Evolutionary conservation across 495 filamentous ascomycete species (phyloP), one percentile per base, ranked within the genome.

Genomic region (Aspergillus cavernicola): DNA sequence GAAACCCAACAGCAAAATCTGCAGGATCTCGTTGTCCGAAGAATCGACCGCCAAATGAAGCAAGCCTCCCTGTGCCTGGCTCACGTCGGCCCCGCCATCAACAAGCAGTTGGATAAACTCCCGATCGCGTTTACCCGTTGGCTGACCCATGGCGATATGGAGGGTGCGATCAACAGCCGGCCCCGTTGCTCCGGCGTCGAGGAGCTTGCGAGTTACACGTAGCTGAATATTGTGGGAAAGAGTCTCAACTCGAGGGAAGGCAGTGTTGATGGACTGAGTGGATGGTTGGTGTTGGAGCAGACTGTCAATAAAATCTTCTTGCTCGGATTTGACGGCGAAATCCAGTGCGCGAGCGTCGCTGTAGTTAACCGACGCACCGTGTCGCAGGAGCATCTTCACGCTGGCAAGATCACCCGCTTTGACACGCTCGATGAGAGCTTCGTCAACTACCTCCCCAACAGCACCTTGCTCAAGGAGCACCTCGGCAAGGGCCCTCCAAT

Each of bases 1-100:
- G 32, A 44, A 54, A 2, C 52, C 52, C 5, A 54, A 42, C 3
- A 54, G 52, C 12, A 54, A 15, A 20, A 33, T 41, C 11, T 54
- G 42, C 3, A 54, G 33, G 9, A 15, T 39, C 18, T 40, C 24
- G 13, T 22, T 6, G 24, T 54, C 52, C 4, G 42, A 37, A 15
- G 33, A 24, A 18, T 46, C 22, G 16, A 47, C 42, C 24, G 24
- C 42, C 11, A 32, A 22, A 8, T 16, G 42, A 19, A 54, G 42
- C 16, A 54, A 24, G 11, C 18, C 26, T 1, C 52, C 52, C 3
- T 47, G 23, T 15, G 19, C 22, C 16, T 54, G 52, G 24, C 23
- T 32, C 7, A 54, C 52, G 13, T 54, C 52, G 6, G 52, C 52
- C 9, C 52, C 52, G 2, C 42, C 32, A 0, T 47, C 42, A 6